A percentile compares a stretch with the other conserved stretches of the same genome.
Evolutionary conservation across 257 asterid species (phyloP).

Genomic region (Echites panduratus): DNA sequence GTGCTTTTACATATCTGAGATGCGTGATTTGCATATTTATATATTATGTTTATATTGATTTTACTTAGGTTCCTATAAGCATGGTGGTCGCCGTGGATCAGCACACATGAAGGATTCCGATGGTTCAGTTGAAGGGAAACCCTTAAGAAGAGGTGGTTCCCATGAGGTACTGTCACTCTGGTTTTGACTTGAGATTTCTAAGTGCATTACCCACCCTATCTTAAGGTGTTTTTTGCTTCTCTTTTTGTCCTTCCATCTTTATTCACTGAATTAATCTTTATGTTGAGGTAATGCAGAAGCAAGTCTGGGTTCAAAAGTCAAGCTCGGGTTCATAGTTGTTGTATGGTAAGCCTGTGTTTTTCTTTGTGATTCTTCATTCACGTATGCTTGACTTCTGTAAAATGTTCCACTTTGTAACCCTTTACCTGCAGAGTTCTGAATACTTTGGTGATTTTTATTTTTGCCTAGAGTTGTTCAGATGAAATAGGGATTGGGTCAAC

Average conservation of each 20-base stretch:
- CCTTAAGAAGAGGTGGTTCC: constrained; percentile 60
- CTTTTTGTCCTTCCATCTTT: neutral
- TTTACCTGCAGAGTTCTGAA: no score
- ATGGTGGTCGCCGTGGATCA: constrained; percentile 67
- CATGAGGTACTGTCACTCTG: constrained; percentile 47
- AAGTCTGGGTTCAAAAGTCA: constrained; percentile 97
- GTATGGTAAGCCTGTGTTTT: constrained; percentile 37
- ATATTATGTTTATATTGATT: constrained; percentile 19
- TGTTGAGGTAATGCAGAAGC: constrained; percentile 55
- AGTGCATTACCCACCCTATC: no score
- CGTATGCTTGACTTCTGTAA: neutral
- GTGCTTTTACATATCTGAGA: neutral
- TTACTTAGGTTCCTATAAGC: constrained; percentile 57
- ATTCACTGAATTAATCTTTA: constrained; percentile 7
- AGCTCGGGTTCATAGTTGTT: constrained; percentile 64
- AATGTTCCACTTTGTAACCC: no score
- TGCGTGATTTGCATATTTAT: neutral
- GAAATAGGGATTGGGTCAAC: no score
- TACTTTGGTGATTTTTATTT: neutral
- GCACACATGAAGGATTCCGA: constrained; percentile 53
- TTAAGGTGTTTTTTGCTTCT: no score
- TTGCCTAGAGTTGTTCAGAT: neutral
- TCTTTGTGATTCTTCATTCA: neutral
- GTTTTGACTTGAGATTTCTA: constrained; percentile 4
- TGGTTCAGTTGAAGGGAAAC: constrained; percentile 58